These are phyloP conservation scores for Lepidium sativum DNA, from an alignment of 345 rosid species.

Conservation along the genomic window DNA sequence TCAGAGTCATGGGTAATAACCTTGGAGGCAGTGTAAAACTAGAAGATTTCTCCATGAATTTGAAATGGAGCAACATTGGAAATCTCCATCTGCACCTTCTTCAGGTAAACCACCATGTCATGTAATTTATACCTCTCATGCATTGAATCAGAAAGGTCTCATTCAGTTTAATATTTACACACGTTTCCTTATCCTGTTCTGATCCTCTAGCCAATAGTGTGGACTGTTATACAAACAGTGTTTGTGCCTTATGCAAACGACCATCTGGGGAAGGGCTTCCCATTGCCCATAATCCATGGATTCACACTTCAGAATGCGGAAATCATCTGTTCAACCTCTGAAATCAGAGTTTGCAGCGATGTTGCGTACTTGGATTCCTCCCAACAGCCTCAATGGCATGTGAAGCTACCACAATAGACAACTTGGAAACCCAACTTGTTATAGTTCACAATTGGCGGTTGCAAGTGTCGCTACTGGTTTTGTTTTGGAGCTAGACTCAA, in stretches of 20 bases:
- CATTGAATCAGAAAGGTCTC: neutral
- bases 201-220: slow-evolving; percentile 71
- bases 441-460: slow-evolving; percentile 2
- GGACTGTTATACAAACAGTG: slow-evolving; percentile 81
- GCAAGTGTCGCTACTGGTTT: neutral
- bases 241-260: slow-evolving; percentile 69
- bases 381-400: neutral
- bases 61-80: slow-evolving; percentile 88
- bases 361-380: slow-evolving; percentile 42
- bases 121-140: too few relatives aligned
- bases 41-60: slow-evolving; percentile 65
- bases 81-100: slow-evolving; percentile 64
- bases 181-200: neutral
- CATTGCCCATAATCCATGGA: slow-evolving; percentile 81
- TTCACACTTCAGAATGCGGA: slow-evolving; percentile 68
- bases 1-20: slow-evolving; percentile 62
- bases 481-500: neutral
- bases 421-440: neutral
- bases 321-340: slow-evolving; percentile 43
- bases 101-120: slow-evolving; percentile 43
- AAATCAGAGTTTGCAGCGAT: slow-evolving; percentile 59
- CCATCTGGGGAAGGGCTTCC: slow-evolving; percentile 70
- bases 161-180: neutral
- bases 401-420: neutral
- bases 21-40: slow-evolving; percentile 71